Evolutionary conservation across 768 basidiomycete species (phyloP).

Genomic region (Pulveroboletus frians): DNA sequence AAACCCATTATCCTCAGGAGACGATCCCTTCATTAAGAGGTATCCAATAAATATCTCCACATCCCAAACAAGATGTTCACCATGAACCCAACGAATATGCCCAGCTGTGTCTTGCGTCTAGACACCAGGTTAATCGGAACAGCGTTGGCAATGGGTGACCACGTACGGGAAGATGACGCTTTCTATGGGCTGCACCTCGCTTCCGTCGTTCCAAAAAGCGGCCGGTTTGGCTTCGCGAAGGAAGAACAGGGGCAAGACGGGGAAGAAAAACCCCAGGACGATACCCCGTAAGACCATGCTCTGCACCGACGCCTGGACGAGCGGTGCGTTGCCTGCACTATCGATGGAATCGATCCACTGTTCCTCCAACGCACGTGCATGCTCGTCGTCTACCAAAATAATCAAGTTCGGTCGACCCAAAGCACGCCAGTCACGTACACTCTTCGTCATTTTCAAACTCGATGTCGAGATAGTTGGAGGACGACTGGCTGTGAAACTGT

Average conservation of each 20-base stretch:
- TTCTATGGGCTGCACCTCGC: constrained; percentile 48
- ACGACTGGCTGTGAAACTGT: constrained; percentile 83
- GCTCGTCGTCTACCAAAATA: constrained; percentile 71
- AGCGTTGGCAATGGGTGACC: background rate
- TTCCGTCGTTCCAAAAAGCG: constrained; percentile 78
- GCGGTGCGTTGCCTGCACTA: constrained; percentile 50
- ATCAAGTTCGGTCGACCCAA: background rate
- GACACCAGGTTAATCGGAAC: constrained; percentile 1
- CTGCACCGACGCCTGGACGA: constrained; percentile 55
- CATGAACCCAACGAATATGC: constrained; percentile 79
- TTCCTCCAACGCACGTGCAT: constrained; percentile 89
- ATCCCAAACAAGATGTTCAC: constrained; percentile 80
- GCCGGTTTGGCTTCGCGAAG: constrained; percentile 67
- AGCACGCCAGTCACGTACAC: constrained; percentile 39
- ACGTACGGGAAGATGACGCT: constrained; percentile 81
- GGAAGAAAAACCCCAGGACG: constrained; percentile 89
- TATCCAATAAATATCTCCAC: constrained; percentile 71
- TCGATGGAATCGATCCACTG: constrained; percentile 91
- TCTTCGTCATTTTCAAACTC: constrained; percentile 74
- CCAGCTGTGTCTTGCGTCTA: constrained; percentile 73
- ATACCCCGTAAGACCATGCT: constrained; percentile 77
- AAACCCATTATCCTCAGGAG: too few relatives aligned
- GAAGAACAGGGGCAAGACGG: constrained; percentile 85
- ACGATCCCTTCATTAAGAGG: too few relatives aligned
- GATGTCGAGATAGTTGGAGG: constrained; percentile 62